Percentiles rank a stretch among this genome's conserved stretches.
phyloP scores from a whole-genome alignment of 176 grass and related monocot genomes.

The Saccharum officinarum region DNA sequence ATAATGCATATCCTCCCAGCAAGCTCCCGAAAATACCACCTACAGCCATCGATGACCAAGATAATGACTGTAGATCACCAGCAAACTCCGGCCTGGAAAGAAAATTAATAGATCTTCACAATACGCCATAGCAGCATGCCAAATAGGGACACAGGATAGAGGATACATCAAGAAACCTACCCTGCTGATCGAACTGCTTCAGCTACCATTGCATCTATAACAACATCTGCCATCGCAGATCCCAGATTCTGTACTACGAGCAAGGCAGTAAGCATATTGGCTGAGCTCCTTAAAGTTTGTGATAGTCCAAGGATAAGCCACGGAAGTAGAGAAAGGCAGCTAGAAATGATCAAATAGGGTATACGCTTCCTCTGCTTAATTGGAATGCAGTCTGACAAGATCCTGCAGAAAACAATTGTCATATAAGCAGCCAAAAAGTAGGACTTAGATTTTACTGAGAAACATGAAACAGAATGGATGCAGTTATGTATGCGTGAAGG shows the following conservation, averaged over 20 bases:
- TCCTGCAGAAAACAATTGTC: slow-evolving; percentile 40
- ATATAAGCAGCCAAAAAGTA: neutral
- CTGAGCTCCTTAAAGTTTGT: slow-evolving; percentile 54
- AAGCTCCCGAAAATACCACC: slow-evolving; percentile 77
- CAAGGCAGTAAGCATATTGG: slow-evolving; percentile 54
- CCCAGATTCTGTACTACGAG: slow-evolving; percentile 69
- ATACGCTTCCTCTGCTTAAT: slow-evolving; percentile 61
- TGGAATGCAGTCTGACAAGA: slow-evolving; percentile 77
- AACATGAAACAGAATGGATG: neutral
- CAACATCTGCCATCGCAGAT: slow-evolving; percentile 82
- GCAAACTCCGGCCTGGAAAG: slow-evolving; percentile 66
- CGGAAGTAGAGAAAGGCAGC: slow-evolving; percentile 58
- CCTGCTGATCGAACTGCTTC: slow-evolving; percentile 64
- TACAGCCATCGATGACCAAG: slow-evolving; percentile 76
- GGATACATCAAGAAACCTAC: slow-evolving; percentile 34
- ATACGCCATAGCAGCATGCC: neutral
- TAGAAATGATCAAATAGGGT: slow-evolving; percentile 75
- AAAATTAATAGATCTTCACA: slow-evolving; percentile 14
- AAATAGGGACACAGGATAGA: slow-evolving; percentile 18
- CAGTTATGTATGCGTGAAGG: neutral
- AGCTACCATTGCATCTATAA: slow-evolving; percentile 85
- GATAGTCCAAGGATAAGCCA: slow-evolving; percentile 64
- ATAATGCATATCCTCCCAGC: slow-evolving; percentile 73
- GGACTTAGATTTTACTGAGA: neutral
- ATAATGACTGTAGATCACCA: slow-evolving; percentile 82